A percentile compares a stretch with the other conserved stretches of the same genome.
phyloP scores from a whole-genome alignment of 129 eudicot genomes.

The Logfia minima region DNA sequence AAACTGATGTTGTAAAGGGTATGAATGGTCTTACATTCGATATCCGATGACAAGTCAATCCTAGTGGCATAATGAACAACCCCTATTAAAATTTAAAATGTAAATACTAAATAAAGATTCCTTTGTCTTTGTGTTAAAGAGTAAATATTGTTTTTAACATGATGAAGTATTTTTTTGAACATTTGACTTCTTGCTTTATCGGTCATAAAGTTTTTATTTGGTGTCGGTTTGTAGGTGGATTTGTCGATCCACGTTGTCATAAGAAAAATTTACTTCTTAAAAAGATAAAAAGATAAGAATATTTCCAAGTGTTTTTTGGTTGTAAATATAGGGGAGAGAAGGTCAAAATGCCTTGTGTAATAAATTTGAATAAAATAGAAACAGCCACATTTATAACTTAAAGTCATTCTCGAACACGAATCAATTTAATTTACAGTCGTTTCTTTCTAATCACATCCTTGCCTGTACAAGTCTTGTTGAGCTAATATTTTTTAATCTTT shows the following conservation, averaged over 20 bases:
- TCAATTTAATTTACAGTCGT: no score
- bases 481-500: no score
- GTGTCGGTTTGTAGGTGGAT: constrained; percentile 17
- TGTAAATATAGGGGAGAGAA: neutral
- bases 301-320: neutral
- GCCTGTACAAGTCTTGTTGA: no score
- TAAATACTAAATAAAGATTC: constrained; percentile 9
- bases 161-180: constrained; percentile 5
- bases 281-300: neutral
- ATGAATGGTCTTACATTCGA: no score
- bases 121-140: constrained; percentile 16
- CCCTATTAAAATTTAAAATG: constrained; percentile 9
- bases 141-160: constrained; percentile 32
- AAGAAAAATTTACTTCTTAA: neutral
- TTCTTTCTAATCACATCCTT: no score
- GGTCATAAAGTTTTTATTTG: neutral
- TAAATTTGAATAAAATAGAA: no score
- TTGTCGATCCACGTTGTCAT: constrained; percentile 5
- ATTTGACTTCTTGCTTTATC: constrained; percentile 3
- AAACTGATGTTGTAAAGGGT: no score
- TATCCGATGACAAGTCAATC: constrained; percentile 17
- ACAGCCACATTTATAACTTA: no score
- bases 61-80: constrained; percentile 35
- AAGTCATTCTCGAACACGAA: no score
- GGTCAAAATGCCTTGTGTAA: neutral